These are phyloP conservation scores for Emmonsiellopsis sp. DNA, from an alignment of 2,329 filamentous ascomycete species.

Conservation along the genomic window DNA sequence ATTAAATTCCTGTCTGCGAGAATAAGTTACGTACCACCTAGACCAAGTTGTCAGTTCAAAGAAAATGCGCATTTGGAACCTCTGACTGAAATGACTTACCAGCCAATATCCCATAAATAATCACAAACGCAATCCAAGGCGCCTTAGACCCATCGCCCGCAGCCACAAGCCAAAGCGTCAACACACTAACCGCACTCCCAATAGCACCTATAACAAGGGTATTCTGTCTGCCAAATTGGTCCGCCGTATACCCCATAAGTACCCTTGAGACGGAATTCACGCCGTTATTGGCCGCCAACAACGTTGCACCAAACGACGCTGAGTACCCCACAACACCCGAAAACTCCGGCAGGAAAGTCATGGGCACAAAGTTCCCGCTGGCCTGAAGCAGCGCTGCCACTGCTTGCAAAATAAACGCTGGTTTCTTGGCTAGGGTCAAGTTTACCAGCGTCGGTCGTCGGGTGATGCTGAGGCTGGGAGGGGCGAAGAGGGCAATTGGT, in stretches of 20 bases:
- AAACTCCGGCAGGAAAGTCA: conserved; percentile 31
- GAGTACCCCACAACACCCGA: conserved; percentile 30
- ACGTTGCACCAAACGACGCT: conserved; percentile 25
- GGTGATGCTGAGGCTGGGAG: conserved; percentile 5
- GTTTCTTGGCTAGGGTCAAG: conserved; percentile 23
- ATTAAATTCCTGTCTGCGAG: not conserved
- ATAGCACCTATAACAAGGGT: conserved; percentile 25
- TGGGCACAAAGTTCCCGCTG: conserved; percentile 29
- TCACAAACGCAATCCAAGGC: conserved; percentile 7
- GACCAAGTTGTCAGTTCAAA: not conserved
- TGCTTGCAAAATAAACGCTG: conserved; percentile 29
- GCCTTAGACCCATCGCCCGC: conserved; percentile 5
- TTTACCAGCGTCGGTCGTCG: conserved; percentile 16
- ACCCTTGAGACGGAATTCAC: conserved; percentile 31
- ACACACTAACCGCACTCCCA: conserved; percentile 18
- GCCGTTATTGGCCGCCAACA: conserved; percentile 32
- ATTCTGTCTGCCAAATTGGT: conserved; percentile 31
- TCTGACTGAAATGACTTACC: not conserved
- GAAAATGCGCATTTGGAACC: not conserved
- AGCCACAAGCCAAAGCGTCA: conserved; percentile 19
- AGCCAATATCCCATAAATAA: conserved; percentile 10
- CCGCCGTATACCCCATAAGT: conserved; percentile 28
- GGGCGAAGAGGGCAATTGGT: conserved; percentile 6
- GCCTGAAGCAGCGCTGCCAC: conserved; percentile 27
- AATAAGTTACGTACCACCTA: not conserved